phyloP scores from a whole-genome alignment of 371 early-diverging fungal genomes.

The Mortierella sp. region DNA sequence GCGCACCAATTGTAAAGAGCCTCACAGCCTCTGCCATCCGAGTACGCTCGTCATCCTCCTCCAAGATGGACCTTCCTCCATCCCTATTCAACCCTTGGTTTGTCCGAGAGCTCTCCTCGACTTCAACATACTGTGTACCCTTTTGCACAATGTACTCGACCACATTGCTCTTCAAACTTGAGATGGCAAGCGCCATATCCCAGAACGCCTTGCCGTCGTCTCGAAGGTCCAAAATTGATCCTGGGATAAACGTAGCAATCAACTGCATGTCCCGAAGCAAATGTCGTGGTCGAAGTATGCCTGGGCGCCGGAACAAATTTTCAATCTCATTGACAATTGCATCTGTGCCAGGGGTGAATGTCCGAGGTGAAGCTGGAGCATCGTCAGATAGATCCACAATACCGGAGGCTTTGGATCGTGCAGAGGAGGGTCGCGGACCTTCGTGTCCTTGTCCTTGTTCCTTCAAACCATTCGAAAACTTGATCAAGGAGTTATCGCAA shows the following conservation, averaged over 20 bases:
- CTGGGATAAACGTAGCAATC: conserved; percentile 56
- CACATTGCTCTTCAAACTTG: conserved; percentile 56
- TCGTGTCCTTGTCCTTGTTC: too few species aligned
- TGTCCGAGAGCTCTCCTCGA: conserved; percentile 21
- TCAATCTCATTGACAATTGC: conserved; percentile 60
- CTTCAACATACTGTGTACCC: conserved; percentile 46
- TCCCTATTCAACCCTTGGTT: conserved; percentile 19
- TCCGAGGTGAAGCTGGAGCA: conserved; percentile 17
- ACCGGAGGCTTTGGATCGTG: background rate
- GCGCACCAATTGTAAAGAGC: conserved; percentile 56
- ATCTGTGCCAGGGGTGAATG: conserved; percentile 56
- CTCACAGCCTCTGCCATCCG: conserved; percentile 56
- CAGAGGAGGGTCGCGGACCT: background rate
- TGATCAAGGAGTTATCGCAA: background rate
- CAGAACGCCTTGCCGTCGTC: conserved; percentile 60
- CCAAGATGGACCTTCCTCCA: conserved; percentile 21
- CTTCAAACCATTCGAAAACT: background rate
- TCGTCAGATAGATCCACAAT: background rate
- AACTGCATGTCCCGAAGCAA: conserved; percentile 57
- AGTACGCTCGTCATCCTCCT: conserved; percentile 45
- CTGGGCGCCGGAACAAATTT: conserved; percentile 41
- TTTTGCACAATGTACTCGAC: conserved; percentile 50
- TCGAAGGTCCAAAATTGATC: conserved; percentile 53
- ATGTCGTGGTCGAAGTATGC: conserved; percentile 41
- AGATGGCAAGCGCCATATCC: conserved; percentile 56